Base-by-base conservation (phyloP, 768 basidiomycete species). In the Phanerochaete carnosa region DNA sequence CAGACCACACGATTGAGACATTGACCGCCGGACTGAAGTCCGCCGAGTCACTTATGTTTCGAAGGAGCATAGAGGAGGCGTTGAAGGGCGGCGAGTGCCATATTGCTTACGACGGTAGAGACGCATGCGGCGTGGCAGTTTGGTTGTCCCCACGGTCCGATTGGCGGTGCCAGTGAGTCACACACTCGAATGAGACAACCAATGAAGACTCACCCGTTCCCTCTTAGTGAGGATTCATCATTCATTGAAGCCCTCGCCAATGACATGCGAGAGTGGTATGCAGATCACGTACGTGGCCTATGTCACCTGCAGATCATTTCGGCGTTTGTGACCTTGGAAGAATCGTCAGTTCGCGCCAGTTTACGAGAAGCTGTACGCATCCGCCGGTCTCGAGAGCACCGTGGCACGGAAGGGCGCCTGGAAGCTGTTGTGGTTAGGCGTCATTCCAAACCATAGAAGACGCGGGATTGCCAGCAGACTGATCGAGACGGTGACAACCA, bases 1-100 rank as follows among this genome's bases (percentile, higher is more conserved):
- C 56, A 64, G 63, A 64, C 55, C 37, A 35, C 22, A 51, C 56
- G n/a, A 43, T 64, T 23, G 60, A 61, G 45, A 55, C 63, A 26
- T 26, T 60, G 35, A 61, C 39, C 33, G 63, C 45, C 7, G 59
- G 56, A 15, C 53, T 45, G 23, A 45, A 33, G 22, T 19, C 55
- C 15, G 52, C 59, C 25, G 50, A 33, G 13, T 37, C 26, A 1
- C 45, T 54, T 9, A 23, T 61, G 25, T 58, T 60, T 23, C 55
- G 50, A 23, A 43, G 54, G 12, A 61, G 54, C 55, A 23, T 64
- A 30, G 55, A 61, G n/a, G 55, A 47, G 6, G 55, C 63, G 25
- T 35, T 64, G 23, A 35, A 22, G 16, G 35, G 33, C 23, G 62
- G 62, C 49, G 63, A 52, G 45, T 61, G 46, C 45, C 54, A 57